phyloP scores from a whole-genome alignment of 2,329 filamentous ascomycete genomes.

The Monosporascus sp. region DNA sequence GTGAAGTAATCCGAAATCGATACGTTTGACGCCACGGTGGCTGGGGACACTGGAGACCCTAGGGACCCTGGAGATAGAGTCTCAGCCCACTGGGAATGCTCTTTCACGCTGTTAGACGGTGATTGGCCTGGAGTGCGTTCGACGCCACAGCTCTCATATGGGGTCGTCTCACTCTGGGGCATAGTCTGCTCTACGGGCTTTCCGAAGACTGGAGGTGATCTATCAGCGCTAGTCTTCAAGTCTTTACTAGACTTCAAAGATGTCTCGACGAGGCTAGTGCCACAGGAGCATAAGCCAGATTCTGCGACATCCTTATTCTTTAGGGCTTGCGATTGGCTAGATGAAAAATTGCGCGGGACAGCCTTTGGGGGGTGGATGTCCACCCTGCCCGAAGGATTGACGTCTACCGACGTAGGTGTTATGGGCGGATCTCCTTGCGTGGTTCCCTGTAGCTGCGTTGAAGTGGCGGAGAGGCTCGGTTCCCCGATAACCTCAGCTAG shows the following conservation, averaged over 20 bases:
- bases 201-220: too few species aligned
- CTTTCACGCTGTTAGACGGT: too few species aligned
- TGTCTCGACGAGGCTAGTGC: too few species aligned
- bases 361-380: neutral
- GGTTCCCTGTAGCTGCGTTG: neutral
- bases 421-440: neutral
- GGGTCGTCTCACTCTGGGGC: too few species aligned
- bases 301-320: neutral
- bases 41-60: neutral
- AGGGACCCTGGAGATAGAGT: neutral
- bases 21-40: constrained; percentile 4
- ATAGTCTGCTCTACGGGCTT: too few species aligned
- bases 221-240: too few species aligned
- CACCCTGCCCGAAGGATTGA: neutral
- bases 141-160: too few species aligned
- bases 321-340: neutral
- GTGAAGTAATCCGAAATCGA: constrained; percentile 16
- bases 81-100: neutral
- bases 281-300: neutral
- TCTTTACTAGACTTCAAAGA: too few species aligned
- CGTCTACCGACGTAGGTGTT: neutral
- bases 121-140: too few species aligned
- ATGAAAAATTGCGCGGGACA: neutral
- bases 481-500: neutral
- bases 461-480: neutral